Percentiles rank a stretch among this genome's conserved stretches.
Evolutionary conservation across 2,329 filamentous ascomycete genomes (phyloP).

Genomic region (Blastomyces parvus): DNA sequence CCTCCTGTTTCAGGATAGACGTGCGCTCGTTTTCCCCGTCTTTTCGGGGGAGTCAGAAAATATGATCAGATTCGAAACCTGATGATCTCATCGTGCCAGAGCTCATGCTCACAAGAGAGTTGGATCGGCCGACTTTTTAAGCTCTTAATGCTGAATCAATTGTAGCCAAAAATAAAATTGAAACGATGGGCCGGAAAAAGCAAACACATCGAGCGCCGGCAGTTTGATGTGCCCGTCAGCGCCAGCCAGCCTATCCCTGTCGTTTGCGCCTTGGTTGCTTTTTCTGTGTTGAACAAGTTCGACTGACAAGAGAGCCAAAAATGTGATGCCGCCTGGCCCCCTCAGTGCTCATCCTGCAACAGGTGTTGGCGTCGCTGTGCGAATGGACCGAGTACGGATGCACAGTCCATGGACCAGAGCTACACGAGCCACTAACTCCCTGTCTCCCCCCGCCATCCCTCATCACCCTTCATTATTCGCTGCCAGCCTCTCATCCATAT

Average conservation of each 20-base stretch:
- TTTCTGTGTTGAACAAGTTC: conserved; percentile 1
- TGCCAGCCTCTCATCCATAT: conserved; percentile 1
- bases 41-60: background rate
- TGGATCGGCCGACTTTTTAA: conserved; percentile 1
- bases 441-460: conserved; percentile 3
- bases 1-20: background rate
- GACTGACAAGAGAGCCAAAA: background rate
- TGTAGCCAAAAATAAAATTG: conserved; percentile 7
- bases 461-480: conserved; percentile 8
- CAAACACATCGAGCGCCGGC: background rate
- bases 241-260: conserved; percentile 5
- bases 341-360: conserved; percentile 3
- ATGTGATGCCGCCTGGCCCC: conserved; percentile 2
- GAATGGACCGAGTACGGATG: background rate
- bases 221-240: background rate
- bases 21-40: background rate
- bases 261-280: conserved; percentile 3
- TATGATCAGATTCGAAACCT: background rate
- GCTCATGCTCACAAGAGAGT: background rate
- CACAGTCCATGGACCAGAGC: background rate
- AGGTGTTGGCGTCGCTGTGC: background rate
- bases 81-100: background rate
- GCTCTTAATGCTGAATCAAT: conserved; percentile 3
- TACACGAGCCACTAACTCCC: conserved; percentile 7
- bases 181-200: conserved; percentile 3